These are phyloP conservation scores for Adansonia rubrostipa DNA, from an alignment of 441 rosid species.

Conservation along the genomic window DNA sequence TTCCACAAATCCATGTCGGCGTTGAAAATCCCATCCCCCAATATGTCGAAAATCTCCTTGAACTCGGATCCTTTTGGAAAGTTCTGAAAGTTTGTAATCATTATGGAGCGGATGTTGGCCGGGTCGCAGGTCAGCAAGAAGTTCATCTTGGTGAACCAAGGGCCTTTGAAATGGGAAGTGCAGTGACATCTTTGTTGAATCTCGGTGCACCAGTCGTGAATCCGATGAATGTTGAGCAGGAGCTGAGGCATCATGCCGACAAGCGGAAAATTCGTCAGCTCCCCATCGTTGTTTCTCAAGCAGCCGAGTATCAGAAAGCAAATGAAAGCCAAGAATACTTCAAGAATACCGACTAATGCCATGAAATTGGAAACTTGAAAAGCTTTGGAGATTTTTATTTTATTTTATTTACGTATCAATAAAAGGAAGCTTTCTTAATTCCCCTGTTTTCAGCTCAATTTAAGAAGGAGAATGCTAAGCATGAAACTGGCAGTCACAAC, in stretches of 20 bases:
- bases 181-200: constrained; percentile 29
- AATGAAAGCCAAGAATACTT: constrained; percentile 32
- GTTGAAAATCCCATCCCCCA: constrained; percentile 56
- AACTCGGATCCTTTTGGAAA: constrained; percentile 57
- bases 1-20: constrained; percentile 48
- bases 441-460: neutral
- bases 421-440: neutral
- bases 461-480: neutral
- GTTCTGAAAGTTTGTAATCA: constrained; percentile 50
- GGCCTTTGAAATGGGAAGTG: constrained; percentile 39
- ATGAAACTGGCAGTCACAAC: neutral
- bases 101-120: constrained; percentile 48
- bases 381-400: neutral
- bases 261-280: constrained; percentile 42
- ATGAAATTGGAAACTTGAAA: neutral
- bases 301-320: constrained; percentile 27
- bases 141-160: constrained; percentile 37
- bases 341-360: constrained; percentile 30
- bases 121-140: constrained; percentile 47
- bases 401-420: too few relatives aligned
- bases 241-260: constrained; percentile 58
- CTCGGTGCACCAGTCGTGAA: constrained; percentile 43
- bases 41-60: constrained; percentile 47
- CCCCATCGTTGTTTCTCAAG: constrained; percentile 15
- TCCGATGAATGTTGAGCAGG: constrained; percentile 28